Percentiles rank a stretch among this genome's conserved stretches.
These are phyloP conservation scores for Carex scoparia DNA, from an alignment of 176 grass and related monocot species.

Conservation along the genomic window DNA sequence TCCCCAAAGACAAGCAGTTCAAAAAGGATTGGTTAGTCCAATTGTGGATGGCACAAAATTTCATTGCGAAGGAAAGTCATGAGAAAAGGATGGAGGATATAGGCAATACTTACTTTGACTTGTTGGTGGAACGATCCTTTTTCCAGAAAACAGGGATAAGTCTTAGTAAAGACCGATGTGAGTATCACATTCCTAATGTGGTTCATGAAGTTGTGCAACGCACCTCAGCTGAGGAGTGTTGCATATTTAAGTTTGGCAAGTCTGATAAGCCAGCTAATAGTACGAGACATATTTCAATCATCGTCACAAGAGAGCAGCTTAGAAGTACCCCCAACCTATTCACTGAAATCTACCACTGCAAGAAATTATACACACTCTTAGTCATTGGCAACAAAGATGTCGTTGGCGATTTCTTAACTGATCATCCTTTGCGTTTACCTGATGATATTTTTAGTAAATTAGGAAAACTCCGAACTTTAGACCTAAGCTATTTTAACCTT, in stretches of 20 bases:
- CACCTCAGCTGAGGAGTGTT: constrained; percentile 28
- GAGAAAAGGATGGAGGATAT: constrained; percentile 14
- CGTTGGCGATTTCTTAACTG: background rate
- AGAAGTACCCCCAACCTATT: background rate
- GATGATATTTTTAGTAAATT: constrained; percentile 16
- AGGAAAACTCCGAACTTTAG: constrained; percentile 24
- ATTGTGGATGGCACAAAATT: constrained; percentile 48
- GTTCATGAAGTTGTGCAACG: background rate
- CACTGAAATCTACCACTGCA: background rate
- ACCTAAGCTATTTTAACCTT: constrained; percentile 31
- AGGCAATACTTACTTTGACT: constrained; percentile 25
- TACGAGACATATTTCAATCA: constrained; percentile 29
- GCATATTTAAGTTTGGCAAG: constrained; percentile 3
- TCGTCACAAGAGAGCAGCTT: background rate
- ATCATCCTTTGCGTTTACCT: background rate
- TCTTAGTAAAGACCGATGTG: background rate
- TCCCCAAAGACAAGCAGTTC: constrained; percentile 21
- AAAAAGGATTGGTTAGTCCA: constrained; percentile 37
- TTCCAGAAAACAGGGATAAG: background rate
- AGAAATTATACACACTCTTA: constrained; percentile 32
- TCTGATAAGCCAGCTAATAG: background rate
- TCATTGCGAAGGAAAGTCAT: background rate
- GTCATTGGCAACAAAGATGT: constrained; percentile 31
- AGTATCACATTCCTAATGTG: constrained; percentile 22
- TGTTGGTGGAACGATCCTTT: constrained; percentile 19